A percentile compares a stretch with the other conserved stretches of the same genome.
These are phyloP conservation scores for Lathyrus sativus DNA, from an alignment of 306 rosid genomes.

Conservation along the genomic window DNA sequence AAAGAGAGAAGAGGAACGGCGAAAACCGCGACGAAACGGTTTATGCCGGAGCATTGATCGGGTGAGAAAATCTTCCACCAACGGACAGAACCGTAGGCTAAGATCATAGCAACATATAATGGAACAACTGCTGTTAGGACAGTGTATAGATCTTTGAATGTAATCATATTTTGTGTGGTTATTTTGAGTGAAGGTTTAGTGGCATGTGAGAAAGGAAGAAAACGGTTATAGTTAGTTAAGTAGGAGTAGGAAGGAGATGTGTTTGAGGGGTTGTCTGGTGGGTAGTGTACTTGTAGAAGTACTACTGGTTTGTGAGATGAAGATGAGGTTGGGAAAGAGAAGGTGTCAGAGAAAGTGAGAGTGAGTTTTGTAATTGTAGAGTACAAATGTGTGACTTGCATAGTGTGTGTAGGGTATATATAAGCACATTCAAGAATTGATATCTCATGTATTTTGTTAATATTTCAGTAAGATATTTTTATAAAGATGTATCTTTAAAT, in stretches of 20 bases:
- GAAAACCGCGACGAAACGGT: slow-evolving; percentile 84
- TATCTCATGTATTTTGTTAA: not conserved
- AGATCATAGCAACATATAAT: slow-evolving; percentile 37
- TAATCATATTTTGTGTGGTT: no score
- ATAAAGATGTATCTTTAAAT: no score
- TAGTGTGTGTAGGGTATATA: slow-evolving; percentile 26
- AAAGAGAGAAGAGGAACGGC: slow-evolving; percentile 90
- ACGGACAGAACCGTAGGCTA: slow-evolving; percentile 38
- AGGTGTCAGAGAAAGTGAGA: slow-evolving; percentile 18
- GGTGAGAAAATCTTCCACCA: slow-evolving; percentile 63
- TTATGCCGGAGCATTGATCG: slow-evolving; percentile 95
- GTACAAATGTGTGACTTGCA: slow-evolving; percentile 6
- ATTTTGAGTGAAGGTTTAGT: not conserved
- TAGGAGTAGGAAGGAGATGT: not conserved
- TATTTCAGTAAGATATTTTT: no score
- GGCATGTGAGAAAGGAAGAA: slow-evolving; percentile 8
- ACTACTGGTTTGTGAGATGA: not conserved
- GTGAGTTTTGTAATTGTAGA: not conserved
- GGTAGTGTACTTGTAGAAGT: not conserved
- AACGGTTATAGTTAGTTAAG: slow-evolving; percentile 18
- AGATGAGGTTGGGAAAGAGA: slow-evolving; percentile 6
- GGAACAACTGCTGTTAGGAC: slow-evolving; percentile 40
- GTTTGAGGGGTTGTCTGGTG: not conserved
- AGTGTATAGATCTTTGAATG: slow-evolving; percentile 31
- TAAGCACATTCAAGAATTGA: not conserved